Conservation (phyloP, 2,329 filamentous ascomycete genomes). For the Drechslerella stenobrocha region DNA sequence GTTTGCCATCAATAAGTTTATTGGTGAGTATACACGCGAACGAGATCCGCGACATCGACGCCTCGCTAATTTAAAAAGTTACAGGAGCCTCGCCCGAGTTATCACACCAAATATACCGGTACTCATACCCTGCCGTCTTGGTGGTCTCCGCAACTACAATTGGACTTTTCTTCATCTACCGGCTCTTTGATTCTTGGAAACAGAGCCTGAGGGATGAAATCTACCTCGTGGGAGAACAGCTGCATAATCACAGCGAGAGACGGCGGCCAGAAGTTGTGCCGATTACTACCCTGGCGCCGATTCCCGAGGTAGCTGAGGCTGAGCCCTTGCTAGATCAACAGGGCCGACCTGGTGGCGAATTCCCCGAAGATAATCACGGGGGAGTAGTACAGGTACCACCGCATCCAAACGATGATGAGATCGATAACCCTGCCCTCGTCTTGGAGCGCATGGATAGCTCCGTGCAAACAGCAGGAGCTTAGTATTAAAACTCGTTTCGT, state of each 20-base stretch:
- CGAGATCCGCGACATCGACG: background rate
- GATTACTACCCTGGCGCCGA: background rate
- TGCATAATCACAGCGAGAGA: slow-evolving; percentile 87
- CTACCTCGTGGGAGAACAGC: slow-evolving; percentile 87
- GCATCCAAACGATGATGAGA: slow-evolving; percentile 2
- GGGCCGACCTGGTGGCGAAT: slow-evolving; percentile 7
- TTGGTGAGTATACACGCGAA: slow-evolving; percentile 41
- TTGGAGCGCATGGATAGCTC: slow-evolving; percentile 36
- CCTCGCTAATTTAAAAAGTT: slow-evolving; percentile 30
- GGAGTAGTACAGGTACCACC: slow-evolving; percentile 8
- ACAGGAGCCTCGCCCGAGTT: slow-evolving; percentile 50
- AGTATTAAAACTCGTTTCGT: background rate
- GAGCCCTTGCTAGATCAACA: slow-evolving; percentile 28
- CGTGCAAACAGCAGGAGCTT: slow-evolving; percentile 27
- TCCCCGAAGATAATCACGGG: slow-evolving; percentile 6
- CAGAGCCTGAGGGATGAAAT: slow-evolving; percentile 86
- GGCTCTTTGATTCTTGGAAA: slow-evolving; percentile 74
- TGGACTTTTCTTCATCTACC: slow-evolving; percentile 52
- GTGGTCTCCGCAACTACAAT: slow-evolving; percentile 54
- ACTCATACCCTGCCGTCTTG: slow-evolving; percentile 70
- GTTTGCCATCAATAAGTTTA: slow-evolving; percentile 58
- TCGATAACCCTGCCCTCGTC: slow-evolving; percentile 18
- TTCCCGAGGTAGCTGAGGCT: background rate
- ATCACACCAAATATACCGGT: slow-evolving; percentile 60
- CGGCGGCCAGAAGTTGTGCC: slow-evolving; percentile 12